Evolutionary conservation across 768 basidiomycete species (phyloP).

Genomic region (Boletus rubropictus): DNA sequence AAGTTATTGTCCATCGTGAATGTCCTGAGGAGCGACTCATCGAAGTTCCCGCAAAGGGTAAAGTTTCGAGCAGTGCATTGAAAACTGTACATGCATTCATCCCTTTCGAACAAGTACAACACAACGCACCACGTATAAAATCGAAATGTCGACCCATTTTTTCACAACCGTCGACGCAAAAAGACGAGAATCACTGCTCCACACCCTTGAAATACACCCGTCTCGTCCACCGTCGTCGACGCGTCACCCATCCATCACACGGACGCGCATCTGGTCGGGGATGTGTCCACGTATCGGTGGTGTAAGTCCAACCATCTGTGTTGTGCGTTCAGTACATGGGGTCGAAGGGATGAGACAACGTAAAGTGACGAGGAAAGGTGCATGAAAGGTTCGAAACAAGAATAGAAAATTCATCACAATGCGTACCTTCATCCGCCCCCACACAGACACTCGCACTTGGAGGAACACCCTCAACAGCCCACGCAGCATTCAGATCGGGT

Average conservation of each 20-base stretch:
- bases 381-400: not conserved
- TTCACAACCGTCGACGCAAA: not conserved
- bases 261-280: constrained; percentile 36
- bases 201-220: constrained; percentile 42
- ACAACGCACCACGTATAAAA: not conserved
- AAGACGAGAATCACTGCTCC: not conserved
- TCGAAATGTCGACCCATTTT: no score
- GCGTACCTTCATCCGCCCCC: constrained; percentile 27
- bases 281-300: constrained; percentile 69
- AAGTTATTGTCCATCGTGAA: no score
- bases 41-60: no score
- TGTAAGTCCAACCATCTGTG: constrained; percentile 70
- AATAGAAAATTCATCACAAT: not conserved
- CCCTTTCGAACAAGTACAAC: not conserved
- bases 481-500: constrained; percentile 52
- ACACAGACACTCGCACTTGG: constrained; percentile 5
- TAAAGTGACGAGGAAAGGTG: no score
- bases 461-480: constrained; percentile 34
- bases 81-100: not conserved
- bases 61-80: no score
- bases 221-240: constrained; percentile 64
- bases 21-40: no score
- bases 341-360: not conserved
- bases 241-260: constrained; percentile 48
- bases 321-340: not conserved